Conservation (phyloP, 2,329 filamentous ascomycete genomes). For the Davidsoniella eucalypti region DNA sequence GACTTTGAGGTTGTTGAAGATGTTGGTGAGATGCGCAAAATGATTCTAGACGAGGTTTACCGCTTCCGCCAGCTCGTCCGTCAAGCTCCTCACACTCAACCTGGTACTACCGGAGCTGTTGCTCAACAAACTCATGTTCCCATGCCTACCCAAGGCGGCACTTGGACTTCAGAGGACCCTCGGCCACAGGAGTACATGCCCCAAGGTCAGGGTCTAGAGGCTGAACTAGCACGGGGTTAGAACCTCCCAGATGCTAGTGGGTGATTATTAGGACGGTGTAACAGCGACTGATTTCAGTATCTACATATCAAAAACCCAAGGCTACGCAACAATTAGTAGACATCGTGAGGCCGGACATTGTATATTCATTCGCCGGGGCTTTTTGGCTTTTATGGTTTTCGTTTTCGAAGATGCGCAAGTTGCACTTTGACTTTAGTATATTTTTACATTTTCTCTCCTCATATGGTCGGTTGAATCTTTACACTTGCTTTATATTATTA, state of each 20-base stretch:
- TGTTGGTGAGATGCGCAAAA: conserved; percentile 83
- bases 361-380: not conserved
- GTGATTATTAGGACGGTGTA: not conserved
- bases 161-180: conserved; percentile 45
- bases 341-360: not conserved
- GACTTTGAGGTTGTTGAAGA: conserved; percentile 97
- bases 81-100: conserved; percentile 27
- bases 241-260: not conserved
- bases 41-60: conserved; percentile 91
- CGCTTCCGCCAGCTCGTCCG: conserved; percentile 56
- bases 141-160: conserved; percentile 31
- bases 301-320: no score
- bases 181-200: conserved; percentile 40
- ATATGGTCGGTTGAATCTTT: no score
- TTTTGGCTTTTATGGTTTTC: not conserved
- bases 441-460: no score
- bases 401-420: no score
- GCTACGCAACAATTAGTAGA: no score
- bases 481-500: no score
- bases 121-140: conserved; percentile 29
- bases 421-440: no score
- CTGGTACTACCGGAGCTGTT: conserved; percentile 18
- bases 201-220: conserved; percentile 36
- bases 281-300: no score
- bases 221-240: conserved; percentile 30